phyloP scores from a whole-genome alignment of 306 rosid species.

The Acacia melanoxylon region DNA sequence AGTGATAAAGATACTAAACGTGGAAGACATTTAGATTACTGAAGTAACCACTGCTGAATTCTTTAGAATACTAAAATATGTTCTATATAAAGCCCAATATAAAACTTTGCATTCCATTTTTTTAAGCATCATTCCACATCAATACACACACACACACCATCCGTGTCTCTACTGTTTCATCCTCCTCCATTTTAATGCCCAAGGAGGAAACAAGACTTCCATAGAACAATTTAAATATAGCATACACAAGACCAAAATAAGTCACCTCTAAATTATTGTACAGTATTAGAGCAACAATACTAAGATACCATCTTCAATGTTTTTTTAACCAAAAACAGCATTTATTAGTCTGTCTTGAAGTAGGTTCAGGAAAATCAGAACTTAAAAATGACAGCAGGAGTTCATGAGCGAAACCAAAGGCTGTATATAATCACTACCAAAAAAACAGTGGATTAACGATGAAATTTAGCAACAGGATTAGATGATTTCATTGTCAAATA shows the following conservation, averaged over 20 bases:
- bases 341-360: neutral
- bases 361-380: neutral
- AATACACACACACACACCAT: neutral
- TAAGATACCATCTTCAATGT: neutral
- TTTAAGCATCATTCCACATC: neutral
- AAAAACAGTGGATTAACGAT: no score
- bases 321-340: neutral
- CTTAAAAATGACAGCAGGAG: neutral
- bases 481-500: no score
- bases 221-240: neutral
- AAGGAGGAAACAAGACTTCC: neutral
- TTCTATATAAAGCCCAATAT: slow-evolving; percentile 1
- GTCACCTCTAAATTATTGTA: neutral
- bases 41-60: neutral
- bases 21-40: neutral
- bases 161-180: neutral
- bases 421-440: neutral
- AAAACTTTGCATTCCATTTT: neutral
- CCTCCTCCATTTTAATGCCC: slow-evolving; percentile 8
- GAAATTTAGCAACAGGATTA: no score
- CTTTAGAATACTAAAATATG: slow-evolving; percentile 25
- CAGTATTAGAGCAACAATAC: slow-evolving; percentile 8
- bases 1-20: neutral
- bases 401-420: neutral
- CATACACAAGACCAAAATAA: neutral